These are phyloP conservation scores for Pseudohyphozyma bogoriensis DNA, from an alignment of 768 basidiomycete genomes.

Conservation along the genomic window DNA sequence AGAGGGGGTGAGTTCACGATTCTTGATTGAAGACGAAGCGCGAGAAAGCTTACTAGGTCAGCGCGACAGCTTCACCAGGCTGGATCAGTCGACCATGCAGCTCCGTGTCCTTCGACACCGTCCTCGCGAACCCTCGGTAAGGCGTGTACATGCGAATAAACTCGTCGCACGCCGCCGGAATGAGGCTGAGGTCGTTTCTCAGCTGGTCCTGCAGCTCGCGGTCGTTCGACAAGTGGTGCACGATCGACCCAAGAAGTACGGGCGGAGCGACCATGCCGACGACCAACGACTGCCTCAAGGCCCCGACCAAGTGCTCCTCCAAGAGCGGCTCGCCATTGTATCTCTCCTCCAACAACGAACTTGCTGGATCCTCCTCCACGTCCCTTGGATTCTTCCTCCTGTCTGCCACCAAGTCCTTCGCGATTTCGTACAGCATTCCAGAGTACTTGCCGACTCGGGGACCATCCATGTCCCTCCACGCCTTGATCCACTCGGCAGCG, in stretches of 20 bases:
- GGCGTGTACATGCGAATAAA: conserved; percentile 14
- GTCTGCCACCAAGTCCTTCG: conserved; percentile 1
- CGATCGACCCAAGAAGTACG: conserved; percentile 7
- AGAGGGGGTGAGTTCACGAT: not conserved
- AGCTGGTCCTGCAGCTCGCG: conserved; percentile 13
- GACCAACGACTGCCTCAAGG: conserved; percentile 13
- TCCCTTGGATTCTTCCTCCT: conserved; percentile 5
- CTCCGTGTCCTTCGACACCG: not conserved
- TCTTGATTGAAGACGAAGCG: no score
- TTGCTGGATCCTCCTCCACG: conserved; percentile 14
- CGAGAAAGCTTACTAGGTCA: conserved; percentile 8
- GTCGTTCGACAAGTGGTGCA: conserved; percentile 9
- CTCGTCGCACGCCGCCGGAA: conserved; percentile 17
- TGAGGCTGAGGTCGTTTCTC: not conserved
- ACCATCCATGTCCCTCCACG: conserved; percentile 3
- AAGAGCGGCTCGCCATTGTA: not conserved
- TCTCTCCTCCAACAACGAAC: conserved; percentile 10
- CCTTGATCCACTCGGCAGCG: conserved; percentile 7
- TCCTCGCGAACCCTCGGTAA: conserved; percentile 14
- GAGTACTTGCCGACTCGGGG: not conserved
- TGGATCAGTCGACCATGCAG: conserved; percentile 12
- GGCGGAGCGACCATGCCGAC: conserved; percentile 17
- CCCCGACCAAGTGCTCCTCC: conserved; percentile 10
- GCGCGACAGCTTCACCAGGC: conserved; percentile 18
- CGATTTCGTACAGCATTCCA: conserved; percentile 4